A percentile compares a stretch with the other conserved stretches of the same genome.
Conservation (phyloP, 2,329 filamentous ascomycete species). For the Sclerotiophoma versabilis region DNA sequence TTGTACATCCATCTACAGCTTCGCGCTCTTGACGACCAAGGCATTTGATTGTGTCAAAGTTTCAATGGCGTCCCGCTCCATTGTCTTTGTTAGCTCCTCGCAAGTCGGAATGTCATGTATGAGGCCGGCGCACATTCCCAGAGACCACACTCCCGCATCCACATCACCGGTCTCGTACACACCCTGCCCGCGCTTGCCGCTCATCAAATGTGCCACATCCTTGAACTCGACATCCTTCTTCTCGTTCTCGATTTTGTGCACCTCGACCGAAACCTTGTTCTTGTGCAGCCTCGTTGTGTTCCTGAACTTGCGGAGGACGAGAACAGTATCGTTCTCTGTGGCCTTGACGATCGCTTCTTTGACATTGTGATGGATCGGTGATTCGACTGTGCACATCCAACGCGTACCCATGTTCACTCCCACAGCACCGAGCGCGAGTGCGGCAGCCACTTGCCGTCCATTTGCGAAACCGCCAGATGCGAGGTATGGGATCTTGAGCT, state of each 20-base stretch:
- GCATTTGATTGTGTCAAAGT: conserved; percentile 29
- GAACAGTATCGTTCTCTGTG: conserved; percentile 33
- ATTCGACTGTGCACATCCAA: conserved; percentile 39
- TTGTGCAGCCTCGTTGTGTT: conserved; percentile 37
- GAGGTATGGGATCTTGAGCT: conserved; percentile 39
- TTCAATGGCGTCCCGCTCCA: conserved; percentile 39
- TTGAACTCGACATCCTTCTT: conserved; percentile 36
- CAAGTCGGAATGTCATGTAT: conserved; percentile 59
- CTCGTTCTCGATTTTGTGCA: conserved; percentile 34
- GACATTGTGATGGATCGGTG: conserved; percentile 36
- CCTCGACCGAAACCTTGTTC: conserved; percentile 35
- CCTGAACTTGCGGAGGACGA: conserved; percentile 36
- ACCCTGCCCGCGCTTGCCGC: conserved; percentile 34
- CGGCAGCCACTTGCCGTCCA: conserved; percentile 34
- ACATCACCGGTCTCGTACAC: conserved; percentile 39
- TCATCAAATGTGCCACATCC: conserved; percentile 40
- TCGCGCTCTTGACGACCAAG: conserved; percentile 24
- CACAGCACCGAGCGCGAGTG: conserved; percentile 33
- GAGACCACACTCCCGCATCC: conserved; percentile 57
- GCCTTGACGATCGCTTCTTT: conserved; percentile 37
- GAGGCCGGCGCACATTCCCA: conserved; percentile 92
- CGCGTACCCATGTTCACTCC: conserved; percentile 41
- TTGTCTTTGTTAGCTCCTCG: conserved; percentile 37
- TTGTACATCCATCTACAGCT: conserved; percentile 10
- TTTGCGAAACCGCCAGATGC: conserved; percentile 39